Evolutionary conservation across 2,329 filamentous ascomycete species (phyloP), one percentile per base, ranked within the genome.

Genomic region (Pseudophaeomoniella oleicola): DNA sequence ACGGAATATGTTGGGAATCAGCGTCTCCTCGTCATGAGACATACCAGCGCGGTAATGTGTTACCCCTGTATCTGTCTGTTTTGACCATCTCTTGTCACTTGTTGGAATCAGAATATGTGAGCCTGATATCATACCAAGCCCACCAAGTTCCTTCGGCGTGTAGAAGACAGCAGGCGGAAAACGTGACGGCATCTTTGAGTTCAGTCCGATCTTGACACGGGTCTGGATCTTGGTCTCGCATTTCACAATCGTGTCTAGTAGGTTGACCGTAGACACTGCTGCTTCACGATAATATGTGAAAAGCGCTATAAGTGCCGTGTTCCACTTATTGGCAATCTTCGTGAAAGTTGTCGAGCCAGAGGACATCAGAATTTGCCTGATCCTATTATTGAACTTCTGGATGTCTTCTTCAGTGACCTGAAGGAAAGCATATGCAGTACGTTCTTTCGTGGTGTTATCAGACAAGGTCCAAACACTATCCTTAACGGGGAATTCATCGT

Each of bases 281-380:
- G 90, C 90, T 56, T 98, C 90, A 56, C 90, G 84, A 55, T 98
- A 98, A 60, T 98, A 98, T 0, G 90, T 96, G 63, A 98, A 98
- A 16, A 98, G 72, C 1, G 90, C 87, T 51, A 98, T 98, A 46
- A 98, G 62, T 1, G 85, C 90, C 0, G 90, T 98, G 60, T 98
- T 98, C 90, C 92, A 98, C 64, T 98, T 98, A 64, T 98, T 98
- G 33, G 92, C 90, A 52, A 98, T 98, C 71, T 98, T 98, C 32
- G 90, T 98, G 63, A 98, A 98, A 0, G 90, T 98, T 0, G 90
- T 98, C 4, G 85, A 94, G n/a, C 90, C 92, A 40, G 90, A 96
- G 9, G 88, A 96, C 90, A 98, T 98, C 39, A 98, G 70, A 54
- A 98, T 98, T 53, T 98, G 90, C 41, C 90, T 78, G 52, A 98